Evolutionary conservation across 2,329 filamentous ascomycete genomes (phyloP).

Genomic region (Clarireedia paspali): DNA sequence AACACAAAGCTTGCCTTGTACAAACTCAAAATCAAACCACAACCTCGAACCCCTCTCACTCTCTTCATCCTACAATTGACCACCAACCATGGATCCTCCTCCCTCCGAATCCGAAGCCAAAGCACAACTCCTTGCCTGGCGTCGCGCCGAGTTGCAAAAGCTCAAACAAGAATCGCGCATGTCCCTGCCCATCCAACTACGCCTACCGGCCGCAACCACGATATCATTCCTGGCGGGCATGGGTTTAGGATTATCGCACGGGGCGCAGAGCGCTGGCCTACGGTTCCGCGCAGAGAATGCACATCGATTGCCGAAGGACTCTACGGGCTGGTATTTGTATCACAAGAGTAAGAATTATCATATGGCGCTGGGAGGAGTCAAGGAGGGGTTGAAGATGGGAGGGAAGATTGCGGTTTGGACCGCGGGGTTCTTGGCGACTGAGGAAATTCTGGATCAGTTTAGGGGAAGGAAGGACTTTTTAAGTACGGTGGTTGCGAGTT

Average conservation of each 20-base stretch:
- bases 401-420: constrained; percentile 64
- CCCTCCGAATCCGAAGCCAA: background rate
- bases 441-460: constrained; percentile 76
- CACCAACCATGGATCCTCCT: background rate
- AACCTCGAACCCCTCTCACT: background rate
- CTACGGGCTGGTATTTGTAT: constrained; percentile 94
- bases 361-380: constrained; percentile 66
- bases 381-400: constrained; percentile 72
- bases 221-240: constrained; percentile 63
- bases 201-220: constrained; percentile 57
- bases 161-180: constrained; percentile 31
- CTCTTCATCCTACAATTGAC: background rate
- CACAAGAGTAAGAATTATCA: constrained; percentile 98
- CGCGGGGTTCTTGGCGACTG: constrained; percentile 68
- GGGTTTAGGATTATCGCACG: constrained; percentile 62
- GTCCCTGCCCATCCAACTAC: constrained; percentile 55
- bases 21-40: background rate
- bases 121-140: background rate
- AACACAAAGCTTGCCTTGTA: background rate
- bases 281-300: constrained; percentile 94
- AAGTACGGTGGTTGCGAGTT: constrained; percentile 73
- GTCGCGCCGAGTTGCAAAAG: background rate
- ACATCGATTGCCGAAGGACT: constrained; percentile 77
- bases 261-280: constrained; percentile 65
- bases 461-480: constrained; percentile 64